phyloP scores from a whole-genome alignment of 805 yeast species.

The Candida gorgasii region DNA sequence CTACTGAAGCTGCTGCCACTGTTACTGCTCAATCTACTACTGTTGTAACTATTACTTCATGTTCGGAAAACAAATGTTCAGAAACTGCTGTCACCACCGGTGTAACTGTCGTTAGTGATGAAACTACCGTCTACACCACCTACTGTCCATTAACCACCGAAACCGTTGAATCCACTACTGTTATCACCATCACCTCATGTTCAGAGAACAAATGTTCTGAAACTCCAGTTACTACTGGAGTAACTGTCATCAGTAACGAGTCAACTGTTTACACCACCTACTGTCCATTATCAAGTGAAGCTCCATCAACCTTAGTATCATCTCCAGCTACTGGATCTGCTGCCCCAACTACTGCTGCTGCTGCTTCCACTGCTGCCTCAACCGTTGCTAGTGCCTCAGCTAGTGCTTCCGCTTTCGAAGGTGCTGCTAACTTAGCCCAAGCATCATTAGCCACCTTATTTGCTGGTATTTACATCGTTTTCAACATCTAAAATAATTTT shows the following conservation, averaged over 20 bases:
- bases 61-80: constrained; percentile 32
- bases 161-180: constrained; percentile 24
- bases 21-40: constrained; percentile 20
- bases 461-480: constrained; percentile 15
- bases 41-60: constrained; percentile 36
- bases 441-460: constrained; percentile 16
- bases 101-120: constrained; percentile 33
- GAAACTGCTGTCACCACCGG: constrained; percentile 35
- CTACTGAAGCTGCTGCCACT: not conserved
- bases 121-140: constrained; percentile 16
- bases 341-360: constrained; percentile 15
- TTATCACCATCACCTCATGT: constrained; percentile 37
- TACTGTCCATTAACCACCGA: constrained; percentile 21
- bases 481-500: constrained; percentile 14
- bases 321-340: constrained; percentile 11
- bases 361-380: constrained; percentile 16
- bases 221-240: constrained; percentile 34
- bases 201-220: constrained; percentile 27
- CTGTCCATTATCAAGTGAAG: constrained; percentile 15
- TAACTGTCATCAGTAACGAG: constrained; percentile 22
- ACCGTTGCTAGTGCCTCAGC: constrained; percentile 14
- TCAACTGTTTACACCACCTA: constrained; percentile 23
- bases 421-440: constrained; percentile 13
- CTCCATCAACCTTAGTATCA: constrained; percentile 7
- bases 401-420: constrained; percentile 14